Evolutionary conservation across 495 filamentous ascomycete genomes (phyloP).

Genomic region (Trichodelitschia bisporula): DNA sequence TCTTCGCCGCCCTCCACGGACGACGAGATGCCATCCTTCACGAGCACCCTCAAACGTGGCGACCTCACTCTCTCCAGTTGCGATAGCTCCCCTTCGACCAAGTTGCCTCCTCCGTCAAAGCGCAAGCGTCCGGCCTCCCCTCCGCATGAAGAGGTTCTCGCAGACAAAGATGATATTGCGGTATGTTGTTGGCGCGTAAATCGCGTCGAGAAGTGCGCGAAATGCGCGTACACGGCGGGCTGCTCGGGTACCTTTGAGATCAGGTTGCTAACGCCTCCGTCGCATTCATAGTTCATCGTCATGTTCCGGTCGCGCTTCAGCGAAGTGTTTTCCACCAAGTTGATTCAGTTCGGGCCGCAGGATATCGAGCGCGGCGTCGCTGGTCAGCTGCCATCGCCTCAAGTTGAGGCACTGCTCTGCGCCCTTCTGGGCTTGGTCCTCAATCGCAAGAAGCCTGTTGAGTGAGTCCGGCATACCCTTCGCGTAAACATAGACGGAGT

Average conservation of each 20-base stretch:
- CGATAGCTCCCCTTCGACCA: not conserved
- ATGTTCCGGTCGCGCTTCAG: slow-evolving; percentile 90
- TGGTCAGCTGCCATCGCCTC: slow-evolving; percentile 52
- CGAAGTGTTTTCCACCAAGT: slow-evolving; percentile 64
- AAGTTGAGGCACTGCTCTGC: slow-evolving; percentile 71
- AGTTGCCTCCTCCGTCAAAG: slow-evolving; percentile 15
- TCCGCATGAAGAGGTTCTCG: slow-evolving; percentile 66
- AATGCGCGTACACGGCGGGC: not conserved
- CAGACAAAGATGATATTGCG: slow-evolving; percentile 70
- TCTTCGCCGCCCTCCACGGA: slow-evolving; percentile 9
- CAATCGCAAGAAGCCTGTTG: slow-evolving; percentile 93
- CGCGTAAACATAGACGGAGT: slow-evolving; percentile 2
- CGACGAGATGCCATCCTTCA: slow-evolving; percentile 7
- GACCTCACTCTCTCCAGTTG: slow-evolving; percentile 1
- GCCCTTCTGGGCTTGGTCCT: slow-evolving; percentile 66
- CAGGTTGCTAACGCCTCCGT: slow-evolving; percentile 2
- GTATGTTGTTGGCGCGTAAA: slow-evolving; percentile 29
- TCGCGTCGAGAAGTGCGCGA: slow-evolving; percentile 5
- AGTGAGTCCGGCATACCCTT: too few relatives aligned
- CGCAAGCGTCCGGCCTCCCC: slow-evolving; percentile 61
- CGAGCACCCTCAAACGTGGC: slow-evolving; percentile 2
- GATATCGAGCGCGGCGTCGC: slow-evolving; percentile 75
- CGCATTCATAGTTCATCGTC: slow-evolving; percentile 58
- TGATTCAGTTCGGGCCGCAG: slow-evolving; percentile 76
- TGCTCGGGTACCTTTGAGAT: slow-evolving; percentile 8